phyloP scores from a whole-genome alignment of 202 grass and related monocot genomes.

The Eragrostis tef region DNA sequence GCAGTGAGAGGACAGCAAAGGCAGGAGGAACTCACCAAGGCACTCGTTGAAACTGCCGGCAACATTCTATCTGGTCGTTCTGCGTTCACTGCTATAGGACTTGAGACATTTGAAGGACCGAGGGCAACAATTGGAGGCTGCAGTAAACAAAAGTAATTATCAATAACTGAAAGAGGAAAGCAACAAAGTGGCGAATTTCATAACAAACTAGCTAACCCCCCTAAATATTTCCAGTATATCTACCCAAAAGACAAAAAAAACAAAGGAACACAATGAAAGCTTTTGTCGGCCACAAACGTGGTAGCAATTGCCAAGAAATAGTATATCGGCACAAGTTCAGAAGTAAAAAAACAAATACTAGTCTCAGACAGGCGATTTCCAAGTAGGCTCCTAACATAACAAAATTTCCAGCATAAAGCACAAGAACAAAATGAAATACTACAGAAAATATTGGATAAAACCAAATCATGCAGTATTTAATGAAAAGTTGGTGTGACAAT shows the following conservation, averaged over 20 bases:
- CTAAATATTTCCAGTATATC: slow-evolving; percentile 21
- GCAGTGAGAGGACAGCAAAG: slow-evolving; percentile 34
- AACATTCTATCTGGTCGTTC: slow-evolving; percentile 86
- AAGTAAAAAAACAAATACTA: slow-evolving; percentile 9
- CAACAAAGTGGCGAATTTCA: neutral
- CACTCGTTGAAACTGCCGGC: slow-evolving; percentile 88
- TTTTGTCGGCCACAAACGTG: neutral
- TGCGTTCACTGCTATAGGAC: slow-evolving; percentile 72
- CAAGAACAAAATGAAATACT: slow-evolving; percentile 22
- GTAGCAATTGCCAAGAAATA: slow-evolving; percentile 5
- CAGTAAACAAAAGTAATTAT: slow-evolving; percentile 46
- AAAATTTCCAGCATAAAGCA: slow-evolving; percentile 27
- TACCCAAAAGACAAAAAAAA: neutral
- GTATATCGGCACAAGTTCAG: neutral
- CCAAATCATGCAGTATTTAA: slow-evolving; percentile 30
- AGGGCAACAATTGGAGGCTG: slow-evolving; percentile 74
- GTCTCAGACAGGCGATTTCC: neutral
- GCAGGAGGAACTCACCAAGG: slow-evolving; percentile 65
- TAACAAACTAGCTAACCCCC: neutral
- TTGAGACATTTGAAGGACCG: slow-evolving; percentile 84
- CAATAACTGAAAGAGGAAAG: neutral
- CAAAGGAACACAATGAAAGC: neutral
- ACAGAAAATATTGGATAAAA: neutral
- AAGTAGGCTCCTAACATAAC: neutral
- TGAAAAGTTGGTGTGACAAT: slow-evolving; percentile 6